Evolutionary conservation across 192 early-diverging fungal species (phyloP).

Genomic region (Podila horticola): DNA sequence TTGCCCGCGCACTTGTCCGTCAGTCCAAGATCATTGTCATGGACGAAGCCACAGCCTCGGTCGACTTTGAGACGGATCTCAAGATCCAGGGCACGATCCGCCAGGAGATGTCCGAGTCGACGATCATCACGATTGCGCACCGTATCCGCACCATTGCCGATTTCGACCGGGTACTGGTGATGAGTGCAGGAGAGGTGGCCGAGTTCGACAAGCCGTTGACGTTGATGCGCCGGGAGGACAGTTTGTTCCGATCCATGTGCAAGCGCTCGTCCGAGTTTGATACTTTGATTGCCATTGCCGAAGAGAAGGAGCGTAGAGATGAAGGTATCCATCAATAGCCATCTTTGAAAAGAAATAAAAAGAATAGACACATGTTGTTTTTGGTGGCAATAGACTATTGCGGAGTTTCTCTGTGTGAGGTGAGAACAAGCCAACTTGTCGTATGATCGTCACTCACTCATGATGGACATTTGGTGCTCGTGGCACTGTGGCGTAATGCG

Average conservation of each 20-base stretch:
- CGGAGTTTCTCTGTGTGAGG: no score
- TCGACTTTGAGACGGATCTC: slow-evolving; percentile 86
- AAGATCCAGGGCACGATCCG: slow-evolving; percentile 88
- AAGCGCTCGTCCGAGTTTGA: slow-evolving; percentile 82
- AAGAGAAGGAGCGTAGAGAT: slow-evolving; percentile 40
- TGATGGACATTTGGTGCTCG: no score
- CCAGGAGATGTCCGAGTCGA: slow-evolving; percentile 73
- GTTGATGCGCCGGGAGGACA: slow-evolving; percentile 70
- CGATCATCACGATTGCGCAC: slow-evolving; percentile 90
- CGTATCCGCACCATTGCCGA: no score
- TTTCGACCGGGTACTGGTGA: slow-evolving; percentile 70
- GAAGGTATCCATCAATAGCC: neutral
- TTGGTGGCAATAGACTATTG: no score
- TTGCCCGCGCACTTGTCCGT: slow-evolving; percentile 81
- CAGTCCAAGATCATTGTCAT: slow-evolving; percentile 74
- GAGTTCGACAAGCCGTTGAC: slow-evolving; percentile 85
- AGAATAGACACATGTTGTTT: no score
- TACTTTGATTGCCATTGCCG: slow-evolving; percentile 73
- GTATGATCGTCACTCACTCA: no score
- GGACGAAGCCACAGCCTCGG: slow-evolving; percentile 92
- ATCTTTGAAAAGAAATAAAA: no score
- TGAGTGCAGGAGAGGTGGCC: slow-evolving; percentile 76
- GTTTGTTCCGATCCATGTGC: slow-evolving; percentile 85
- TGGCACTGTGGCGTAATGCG: no score
- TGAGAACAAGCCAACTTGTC: no score